Conservation (phyloP, 2,329 filamentous ascomycete species). For the Sporothrix inflata region DNA sequence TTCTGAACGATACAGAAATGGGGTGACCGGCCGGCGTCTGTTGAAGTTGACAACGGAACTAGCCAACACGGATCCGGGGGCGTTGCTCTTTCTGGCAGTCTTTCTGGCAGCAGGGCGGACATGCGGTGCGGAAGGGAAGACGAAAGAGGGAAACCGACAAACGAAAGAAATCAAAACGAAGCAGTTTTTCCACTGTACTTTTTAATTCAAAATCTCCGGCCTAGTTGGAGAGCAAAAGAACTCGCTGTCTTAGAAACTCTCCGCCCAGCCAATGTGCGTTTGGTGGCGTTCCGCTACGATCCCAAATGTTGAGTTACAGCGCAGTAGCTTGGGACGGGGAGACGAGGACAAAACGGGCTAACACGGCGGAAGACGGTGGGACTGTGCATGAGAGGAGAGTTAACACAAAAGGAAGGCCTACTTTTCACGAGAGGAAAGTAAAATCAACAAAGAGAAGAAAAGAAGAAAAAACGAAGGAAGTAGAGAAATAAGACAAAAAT, state of each 20-base stretch:
- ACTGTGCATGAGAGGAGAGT: too few species aligned
- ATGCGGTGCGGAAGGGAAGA: background rate
- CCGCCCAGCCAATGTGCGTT: background rate
- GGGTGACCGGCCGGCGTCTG: background rate
- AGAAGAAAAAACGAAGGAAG: too few species aligned
- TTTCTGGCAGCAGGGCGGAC: background rate
- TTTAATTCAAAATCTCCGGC: background rate
- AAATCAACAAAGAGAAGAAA: too few species aligned
- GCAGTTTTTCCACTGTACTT: background rate
- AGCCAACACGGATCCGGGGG: background rate
- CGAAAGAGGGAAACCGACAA: background rate
- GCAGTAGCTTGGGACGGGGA: background rate
- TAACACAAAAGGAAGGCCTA: too few species aligned
- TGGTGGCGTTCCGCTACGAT: background rate
- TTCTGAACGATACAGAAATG: background rate
- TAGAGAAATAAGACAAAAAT: too few species aligned
- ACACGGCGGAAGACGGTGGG: background rate
- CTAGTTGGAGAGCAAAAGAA: background rate
- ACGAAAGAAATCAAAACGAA: background rate
- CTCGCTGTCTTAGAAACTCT: background rate
- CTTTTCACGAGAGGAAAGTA: too few species aligned
- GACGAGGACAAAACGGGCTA: background rate
- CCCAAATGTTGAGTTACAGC: constrained; percentile 19
- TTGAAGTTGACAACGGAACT: background rate
- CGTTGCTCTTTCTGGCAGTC: background rate